Conservation (phyloP, 2,329 filamentous ascomycete genomes). For the Sordariomycetes sp. region DNA sequence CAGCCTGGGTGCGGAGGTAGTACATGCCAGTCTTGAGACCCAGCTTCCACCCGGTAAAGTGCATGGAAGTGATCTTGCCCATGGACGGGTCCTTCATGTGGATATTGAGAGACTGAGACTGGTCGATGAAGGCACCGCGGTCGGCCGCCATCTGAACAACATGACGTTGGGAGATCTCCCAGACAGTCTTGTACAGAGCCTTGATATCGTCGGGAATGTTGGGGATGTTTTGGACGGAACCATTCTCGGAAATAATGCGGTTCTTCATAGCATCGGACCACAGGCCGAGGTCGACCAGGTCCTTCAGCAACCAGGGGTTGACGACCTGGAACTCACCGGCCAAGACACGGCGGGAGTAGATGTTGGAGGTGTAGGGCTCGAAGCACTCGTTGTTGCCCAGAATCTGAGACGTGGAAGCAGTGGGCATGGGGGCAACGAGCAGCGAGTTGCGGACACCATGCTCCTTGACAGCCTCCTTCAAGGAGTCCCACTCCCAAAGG, state of each 20-base stretch:
- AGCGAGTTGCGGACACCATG: conserved; percentile 93
- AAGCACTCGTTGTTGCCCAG: conserved; percentile 99
- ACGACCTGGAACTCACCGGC: conserved; percentile 99
- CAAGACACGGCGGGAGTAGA: conserved; percentile 95
- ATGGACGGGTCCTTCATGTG: conserved; percentile 99
- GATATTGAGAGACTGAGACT: conserved; percentile 98
- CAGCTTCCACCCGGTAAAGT: conserved; percentile 98
- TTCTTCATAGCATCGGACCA: conserved; percentile 99
- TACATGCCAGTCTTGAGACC: conserved; percentile 99
- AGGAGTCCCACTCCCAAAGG: conserved; percentile 88
- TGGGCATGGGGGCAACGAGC: conserved; percentile 94
- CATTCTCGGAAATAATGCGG: conserved; percentile 94
- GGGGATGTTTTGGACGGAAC: conserved; percentile 92
- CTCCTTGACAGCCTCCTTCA: conserved; percentile 88
- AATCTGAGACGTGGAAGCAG: conserved; percentile 94
- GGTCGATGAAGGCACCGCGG: conserved; percentile 96
- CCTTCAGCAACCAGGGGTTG: conserved; percentile 97
- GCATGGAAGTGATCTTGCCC: conserved; percentile 99
- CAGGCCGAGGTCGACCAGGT: conserved; percentile 92
- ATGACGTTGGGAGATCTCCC: conserved; percentile 94
- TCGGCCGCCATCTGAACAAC: conserved; percentile 98
- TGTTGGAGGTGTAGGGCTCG: conserved; percentile 99
- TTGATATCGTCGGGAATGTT: conserved; percentile 96
- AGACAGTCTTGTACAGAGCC: conserved; percentile 97
- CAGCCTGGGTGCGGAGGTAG: conserved; percentile 96